These are phyloP conservation scores for Candida chauliodis DNA, from an alignment of 805 yeast species.

Conservation along the genomic window DNA sequence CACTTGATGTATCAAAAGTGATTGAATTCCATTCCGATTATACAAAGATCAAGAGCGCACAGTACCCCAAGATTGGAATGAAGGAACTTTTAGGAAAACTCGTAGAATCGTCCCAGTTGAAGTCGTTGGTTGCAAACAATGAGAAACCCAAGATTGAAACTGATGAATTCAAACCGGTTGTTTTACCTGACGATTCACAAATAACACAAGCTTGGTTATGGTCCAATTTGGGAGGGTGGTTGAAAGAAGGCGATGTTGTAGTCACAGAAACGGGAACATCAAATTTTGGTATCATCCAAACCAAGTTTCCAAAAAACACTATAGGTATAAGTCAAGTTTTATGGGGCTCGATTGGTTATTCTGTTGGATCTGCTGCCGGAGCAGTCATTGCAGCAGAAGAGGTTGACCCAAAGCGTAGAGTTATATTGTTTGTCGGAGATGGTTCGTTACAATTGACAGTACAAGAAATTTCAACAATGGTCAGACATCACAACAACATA, in stretches of 20 bases:
- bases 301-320: conserved; percentile 25
- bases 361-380: conserved; percentile 33
- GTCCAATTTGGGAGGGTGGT: conserved; percentile 25
- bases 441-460: conserved; percentile 41
- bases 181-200: conserved; percentile 8
- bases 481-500: conserved; percentile 30
- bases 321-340: conserved; percentile 33
- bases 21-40: conserved; percentile 42
- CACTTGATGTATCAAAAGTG: conserved; percentile 19
- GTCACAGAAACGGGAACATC: conserved; percentile 36
- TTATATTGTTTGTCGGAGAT: conserved; percentile 39
- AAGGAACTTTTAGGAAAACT: conserved; percentile 32
- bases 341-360: conserved; percentile 35
- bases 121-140: conserved; percentile 12
- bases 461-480: conserved; percentile 39
- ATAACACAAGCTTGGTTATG: conserved; percentile 31
- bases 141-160: conserved; percentile 11
- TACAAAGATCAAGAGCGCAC: conserved; percentile 27
- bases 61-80: conserved; percentile 17
- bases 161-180: conserved; percentile 13
- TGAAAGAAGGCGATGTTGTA: conserved; percentile 28
- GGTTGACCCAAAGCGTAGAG: conserved; percentile 29
- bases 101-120: conserved; percentile 12
- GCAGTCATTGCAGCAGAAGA: conserved; percentile 34
- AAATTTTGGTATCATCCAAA: conserved; percentile 32